Evolutionary conservation across 352 stramenopile genomes (phyloP), one percentile per base, ranked within the genome.

Genomic region (Phytophthora cryptogea): DNA sequence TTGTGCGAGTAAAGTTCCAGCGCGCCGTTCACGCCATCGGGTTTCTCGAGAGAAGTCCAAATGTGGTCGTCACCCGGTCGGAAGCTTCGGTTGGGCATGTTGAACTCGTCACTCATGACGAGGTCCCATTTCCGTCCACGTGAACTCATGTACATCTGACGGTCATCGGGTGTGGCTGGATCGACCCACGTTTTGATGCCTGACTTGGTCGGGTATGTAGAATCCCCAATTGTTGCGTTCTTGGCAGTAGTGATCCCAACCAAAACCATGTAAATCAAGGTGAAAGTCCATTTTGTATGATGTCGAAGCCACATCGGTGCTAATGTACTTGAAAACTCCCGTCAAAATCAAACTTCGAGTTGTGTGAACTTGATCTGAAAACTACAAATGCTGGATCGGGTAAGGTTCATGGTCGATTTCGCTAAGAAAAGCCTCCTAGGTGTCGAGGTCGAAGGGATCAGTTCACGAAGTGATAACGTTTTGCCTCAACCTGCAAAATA

Each of bases 161-260:
- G 53, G 8, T 57, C 52, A 2, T 51, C 26, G 5, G 59, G 59
- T 9, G 78, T 88, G 5, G 55, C 73, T 2, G 72, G 74, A 37
- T 88, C 78, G 14, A 88, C 73, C 75, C 75, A 88, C 1, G 56
- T 43, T 28, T 66, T 60, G 26, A 86, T 70, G 8, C 76, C 73
- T 3, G 75, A 86, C 52, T 69, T 71, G 45, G 73, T 75, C 5
- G 51, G 49, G 23, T 44, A 58, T 5, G 55, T 61, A n/a, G 54
- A 30, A 6, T 52, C 52, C 39, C 23, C 17, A 11, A 32, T 54
- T 5, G 59, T 55, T 43, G 28, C 43, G 8, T 67, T 67, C 30
- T 61, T 54, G 3, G 36, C 44, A 27, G 48, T 35, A 8, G 33
- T 7, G 10, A 33, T 2, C 28, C 17, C 54, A 33, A 3, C 14